Evolutionary conservation across 352 stramenopile species (phyloP).

Genomic region (Phytophthora litchii): DNA sequence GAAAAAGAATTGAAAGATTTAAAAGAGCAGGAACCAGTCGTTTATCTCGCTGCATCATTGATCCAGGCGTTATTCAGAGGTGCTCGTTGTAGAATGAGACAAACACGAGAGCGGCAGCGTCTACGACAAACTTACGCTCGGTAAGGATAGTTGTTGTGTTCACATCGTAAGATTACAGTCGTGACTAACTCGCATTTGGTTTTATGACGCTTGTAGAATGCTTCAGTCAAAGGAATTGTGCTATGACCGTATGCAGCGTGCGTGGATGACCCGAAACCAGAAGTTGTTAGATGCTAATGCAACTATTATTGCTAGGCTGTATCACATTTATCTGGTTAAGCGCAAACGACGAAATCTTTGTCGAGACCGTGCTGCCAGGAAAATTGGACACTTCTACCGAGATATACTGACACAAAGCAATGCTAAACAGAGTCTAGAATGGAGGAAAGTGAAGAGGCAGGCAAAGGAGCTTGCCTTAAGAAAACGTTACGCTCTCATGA

Average conservation of each 20-base stretch:
- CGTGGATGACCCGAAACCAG: slow-evolving; percentile 24
- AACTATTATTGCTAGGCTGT: slow-evolving; percentile 30
- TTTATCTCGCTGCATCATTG: slow-evolving; percentile 30
- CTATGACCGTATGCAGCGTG: slow-evolving; percentile 49
- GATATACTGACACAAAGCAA: slow-evolving; percentile 20
- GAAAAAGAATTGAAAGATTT: slow-evolving; percentile 3
- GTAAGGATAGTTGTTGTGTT: slow-evolving; percentile 2
- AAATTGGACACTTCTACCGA: slow-evolving; percentile 35
- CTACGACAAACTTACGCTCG: slow-evolving; percentile 16
- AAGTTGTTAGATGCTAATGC: slow-evolving; percentile 28
- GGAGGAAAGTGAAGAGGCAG: slow-evolving; percentile 16
- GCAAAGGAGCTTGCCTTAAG: slow-evolving; percentile 9
- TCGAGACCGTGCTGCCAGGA: slow-evolving; percentile 28
- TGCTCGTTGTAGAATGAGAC: slow-evolving; percentile 17
- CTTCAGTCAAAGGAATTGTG: slow-evolving; percentile 44
- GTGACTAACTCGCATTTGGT: too few relatives aligned
- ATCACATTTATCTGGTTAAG: slow-evolving; percentile 44
- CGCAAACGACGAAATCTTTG: slow-evolving; percentile 21
- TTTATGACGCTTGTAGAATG: slow-evolving; percentile 17
- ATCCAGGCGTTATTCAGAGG: slow-evolving; percentile 44
- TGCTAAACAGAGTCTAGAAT: slow-evolving; percentile 36
- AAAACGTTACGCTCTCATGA: neutral
- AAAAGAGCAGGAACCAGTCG: slow-evolving; percentile 15
- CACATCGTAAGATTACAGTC: neutral
- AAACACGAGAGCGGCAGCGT: slow-evolving; percentile 4